Percentiles rank a stretch among this genome's conserved stretches.
Evolutionary conservation across 192 early-diverging fungal species (phyloP).

Genomic region (Podila clonocystis): DNA sequence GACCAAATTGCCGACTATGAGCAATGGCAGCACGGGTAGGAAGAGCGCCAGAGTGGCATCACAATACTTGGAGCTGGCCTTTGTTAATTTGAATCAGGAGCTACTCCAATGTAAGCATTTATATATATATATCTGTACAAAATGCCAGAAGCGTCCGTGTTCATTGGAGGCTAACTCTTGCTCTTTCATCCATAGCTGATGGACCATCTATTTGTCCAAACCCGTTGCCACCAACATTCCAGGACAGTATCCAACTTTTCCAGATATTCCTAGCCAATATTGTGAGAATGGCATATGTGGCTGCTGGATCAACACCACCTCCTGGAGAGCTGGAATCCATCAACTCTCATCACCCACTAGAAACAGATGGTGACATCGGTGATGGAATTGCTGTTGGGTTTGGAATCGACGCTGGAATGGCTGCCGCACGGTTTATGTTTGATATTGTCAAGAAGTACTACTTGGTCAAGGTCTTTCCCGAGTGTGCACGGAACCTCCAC

Average conservation of each 20-base stretch:
- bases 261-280: slow-evolving; percentile 63
- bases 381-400: slow-evolving; percentile 69
- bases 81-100: slow-evolving; percentile 41
- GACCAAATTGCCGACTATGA: slow-evolving; percentile 23
- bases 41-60: slow-evolving; percentile 26
- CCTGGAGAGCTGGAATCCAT: slow-evolving; percentile 57
- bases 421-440: slow-evolving; percentile 74
- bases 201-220: slow-evolving; percentile 64
- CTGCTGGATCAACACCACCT: slow-evolving; percentile 68
- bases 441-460: slow-evolving; percentile 75
- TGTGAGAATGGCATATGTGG: slow-evolving; percentile 65
- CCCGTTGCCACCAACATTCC: slow-evolving; percentile 62
- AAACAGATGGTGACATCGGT: slow-evolving; percentile 55
- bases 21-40: slow-evolving; percentile 32
- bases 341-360: slow-evolving; percentile 62
- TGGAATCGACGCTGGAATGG: slow-evolving; percentile 65
- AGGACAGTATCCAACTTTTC: slow-evolving; percentile 61
- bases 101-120: slow-evolving; percentile 25
- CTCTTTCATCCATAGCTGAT: slow-evolving; percentile 50
- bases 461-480: slow-evolving; percentile 77
- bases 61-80: slow-evolving; percentile 34
- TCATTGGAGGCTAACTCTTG: neutral
- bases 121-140: neutral
- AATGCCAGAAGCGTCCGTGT: neutral
- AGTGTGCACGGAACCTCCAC: slow-evolving; percentile 57